Conservation (phyloP, 2,329 filamentous ascomycete genomes). For the Cercospora canescens region DNA sequence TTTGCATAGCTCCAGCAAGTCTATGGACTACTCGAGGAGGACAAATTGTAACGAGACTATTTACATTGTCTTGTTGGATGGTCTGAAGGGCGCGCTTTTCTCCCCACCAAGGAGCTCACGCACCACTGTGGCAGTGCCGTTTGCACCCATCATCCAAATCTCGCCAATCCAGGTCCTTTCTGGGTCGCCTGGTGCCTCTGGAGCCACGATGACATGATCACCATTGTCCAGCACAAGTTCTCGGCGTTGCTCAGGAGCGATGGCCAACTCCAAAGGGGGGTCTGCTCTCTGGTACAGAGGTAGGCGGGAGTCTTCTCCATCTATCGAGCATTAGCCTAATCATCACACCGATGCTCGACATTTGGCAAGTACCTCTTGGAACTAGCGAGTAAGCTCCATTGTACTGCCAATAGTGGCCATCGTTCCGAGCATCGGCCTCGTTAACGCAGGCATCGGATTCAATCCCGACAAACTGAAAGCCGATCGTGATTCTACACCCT, state of each 20-base stretch:
- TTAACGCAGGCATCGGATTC: background rate
- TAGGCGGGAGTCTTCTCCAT: background rate
- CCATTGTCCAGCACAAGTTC: background rate
- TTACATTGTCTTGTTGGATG: background rate
- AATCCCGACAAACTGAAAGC: background rate
- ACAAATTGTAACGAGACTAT: background rate
- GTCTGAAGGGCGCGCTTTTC: background rate
- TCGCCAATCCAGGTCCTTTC: background rate
- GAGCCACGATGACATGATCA: background rate
- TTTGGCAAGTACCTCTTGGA: background rate
- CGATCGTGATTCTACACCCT: background rate
- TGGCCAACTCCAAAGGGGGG: background rate
- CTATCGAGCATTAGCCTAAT: background rate
- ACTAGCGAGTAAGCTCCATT: background rate
- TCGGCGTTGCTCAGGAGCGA: background rate
- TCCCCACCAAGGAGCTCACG: background rate
- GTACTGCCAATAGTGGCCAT: background rate
- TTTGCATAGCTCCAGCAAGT: background rate
- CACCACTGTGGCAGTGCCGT: background rate
- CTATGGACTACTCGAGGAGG: background rate
- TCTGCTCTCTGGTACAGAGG: background rate
- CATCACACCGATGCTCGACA: background rate
- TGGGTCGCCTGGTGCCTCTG: background rate
- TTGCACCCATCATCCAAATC: background rate
- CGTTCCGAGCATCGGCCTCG: background rate